A percentile compares a stretch with the other conserved stretches of the same genome.
Evolutionary conservation across 2,329 filamentous ascomycete species (phyloP).

Genomic region (Mycosphaerella arachidis): DNA sequence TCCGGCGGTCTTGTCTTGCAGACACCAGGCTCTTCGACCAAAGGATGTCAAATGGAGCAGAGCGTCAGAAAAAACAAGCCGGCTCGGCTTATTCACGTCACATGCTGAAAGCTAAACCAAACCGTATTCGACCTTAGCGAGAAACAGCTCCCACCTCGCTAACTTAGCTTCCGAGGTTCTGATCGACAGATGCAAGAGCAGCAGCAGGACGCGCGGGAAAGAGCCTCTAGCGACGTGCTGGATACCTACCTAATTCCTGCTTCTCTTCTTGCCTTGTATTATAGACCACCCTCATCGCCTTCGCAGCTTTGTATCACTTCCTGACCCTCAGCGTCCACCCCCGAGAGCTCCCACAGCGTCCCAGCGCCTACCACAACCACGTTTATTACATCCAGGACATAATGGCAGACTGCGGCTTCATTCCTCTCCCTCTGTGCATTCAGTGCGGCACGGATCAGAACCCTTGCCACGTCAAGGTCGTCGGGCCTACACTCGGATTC

Average conservation of each 20-base stretch:
- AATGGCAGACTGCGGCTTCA: constrained; percentile 25
- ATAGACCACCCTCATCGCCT: neutral
- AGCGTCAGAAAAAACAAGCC: too few relatives aligned
- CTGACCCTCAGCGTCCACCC: neutral
- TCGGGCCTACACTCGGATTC: constrained; percentile 38
- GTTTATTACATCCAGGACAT: neutral
- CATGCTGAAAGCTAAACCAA: neutral
- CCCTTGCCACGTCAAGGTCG: constrained; percentile 37
- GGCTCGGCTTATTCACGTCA: too few relatives aligned
- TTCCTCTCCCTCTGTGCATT: constrained; percentile 34
- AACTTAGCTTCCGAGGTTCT: too few relatives aligned
- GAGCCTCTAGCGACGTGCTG: neutral
- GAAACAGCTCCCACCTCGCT: neutral
- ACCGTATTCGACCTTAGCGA: neutral
- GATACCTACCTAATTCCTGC: neutral
- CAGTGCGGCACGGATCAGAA: constrained; percentile 37
- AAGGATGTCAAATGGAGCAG: too few relatives aligned
- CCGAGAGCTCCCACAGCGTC: neutral
- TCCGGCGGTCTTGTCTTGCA: too few relatives aligned
- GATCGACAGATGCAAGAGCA: neutral
- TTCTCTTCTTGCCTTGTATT: neutral
- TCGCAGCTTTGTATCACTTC: neutral
- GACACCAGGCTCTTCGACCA: too few relatives aligned
- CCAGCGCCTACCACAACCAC: neutral
- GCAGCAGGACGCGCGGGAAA: neutral